Evolutionary conservation across 2,329 filamentous ascomycete genomes (phyloP).

Genomic region (Phyllosticta citribraziliensis): DNA sequence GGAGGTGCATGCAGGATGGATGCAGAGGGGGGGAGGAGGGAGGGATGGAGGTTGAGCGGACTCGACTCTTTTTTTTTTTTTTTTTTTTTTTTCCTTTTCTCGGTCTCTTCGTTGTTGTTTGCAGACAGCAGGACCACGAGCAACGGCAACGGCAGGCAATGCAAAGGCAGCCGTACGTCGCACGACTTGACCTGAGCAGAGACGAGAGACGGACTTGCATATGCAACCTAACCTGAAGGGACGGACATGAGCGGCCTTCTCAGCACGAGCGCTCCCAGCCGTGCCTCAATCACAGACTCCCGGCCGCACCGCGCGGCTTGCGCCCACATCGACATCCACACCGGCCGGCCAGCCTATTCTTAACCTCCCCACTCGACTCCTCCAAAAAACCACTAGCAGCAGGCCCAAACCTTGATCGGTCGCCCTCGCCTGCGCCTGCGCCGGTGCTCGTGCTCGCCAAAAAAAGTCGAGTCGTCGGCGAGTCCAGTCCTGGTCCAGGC

Average conservation of each 20-base stretch:
- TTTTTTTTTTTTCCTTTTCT: neutral
- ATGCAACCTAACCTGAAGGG: neutral
- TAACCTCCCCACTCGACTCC: constrained; percentile 8
- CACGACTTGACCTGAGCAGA: too few relatives aligned
- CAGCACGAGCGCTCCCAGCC: neutral
- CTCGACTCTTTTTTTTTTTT: too few relatives aligned
- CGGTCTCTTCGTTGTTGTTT: too few relatives aligned
- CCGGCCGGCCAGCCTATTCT: constrained; percentile 7
- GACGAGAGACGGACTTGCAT: neutral
- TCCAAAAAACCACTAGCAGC: neutral
- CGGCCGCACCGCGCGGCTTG: neutral
- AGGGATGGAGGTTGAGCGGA: neutral
- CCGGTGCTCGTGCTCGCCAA: neutral
- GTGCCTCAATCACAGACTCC: neutral
- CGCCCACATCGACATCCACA: neutral
- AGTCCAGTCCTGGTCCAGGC: neutral
- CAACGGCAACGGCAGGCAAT: too few relatives aligned
- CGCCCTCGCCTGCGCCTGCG: constrained; percentile 6
- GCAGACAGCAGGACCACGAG: too few relatives aligned
- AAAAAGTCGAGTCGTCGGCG: too few relatives aligned
- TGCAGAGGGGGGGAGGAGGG: neutral
- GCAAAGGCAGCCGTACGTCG: too few relatives aligned
- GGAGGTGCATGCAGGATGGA: neutral
- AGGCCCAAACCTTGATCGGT: constrained; percentile 8
- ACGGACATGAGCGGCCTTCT: neutral